Conservation (phyloP, 345 rosid species). For the Aquilaria yunnanensis region DNA sequence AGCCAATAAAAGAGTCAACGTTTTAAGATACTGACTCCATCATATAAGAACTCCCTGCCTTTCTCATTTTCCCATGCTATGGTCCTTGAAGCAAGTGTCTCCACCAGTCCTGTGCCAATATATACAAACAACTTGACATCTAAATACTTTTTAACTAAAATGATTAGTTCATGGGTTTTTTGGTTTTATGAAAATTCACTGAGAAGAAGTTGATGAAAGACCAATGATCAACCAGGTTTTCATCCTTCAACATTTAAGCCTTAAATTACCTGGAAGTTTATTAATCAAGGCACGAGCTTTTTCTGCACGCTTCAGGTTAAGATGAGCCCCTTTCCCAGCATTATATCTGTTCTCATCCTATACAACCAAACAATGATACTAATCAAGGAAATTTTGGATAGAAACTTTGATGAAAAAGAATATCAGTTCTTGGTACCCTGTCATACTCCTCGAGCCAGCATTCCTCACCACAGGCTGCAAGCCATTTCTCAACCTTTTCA, state of each 20-base stretch:
- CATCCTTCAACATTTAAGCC: background rate
- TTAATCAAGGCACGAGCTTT: slow-evolving; percentile 91
- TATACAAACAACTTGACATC: slow-evolving; percentile 10
- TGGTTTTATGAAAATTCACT: background rate
- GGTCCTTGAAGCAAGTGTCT: slow-evolving; percentile 77
- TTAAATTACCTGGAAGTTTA: slow-evolving; percentile 75
- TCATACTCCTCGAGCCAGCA: slow-evolving; percentile 95
- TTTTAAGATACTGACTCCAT: slow-evolving; percentile 60
- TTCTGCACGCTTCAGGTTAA: slow-evolving; percentile 94
- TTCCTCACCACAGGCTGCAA: slow-evolving; percentile 84
- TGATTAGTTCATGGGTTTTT: background rate
- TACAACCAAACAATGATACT: slow-evolving; percentile 15
- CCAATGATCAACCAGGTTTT: background rate
- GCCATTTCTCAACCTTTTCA: slow-evolving; percentile 88
- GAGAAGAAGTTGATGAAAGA: background rate
- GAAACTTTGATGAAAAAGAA: slow-evolving; percentile 1
- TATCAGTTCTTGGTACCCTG: slow-evolving; percentile 36
- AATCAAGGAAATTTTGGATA: slow-evolving; percentile 7
- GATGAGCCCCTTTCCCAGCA: slow-evolving; percentile 98
- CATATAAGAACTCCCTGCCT: slow-evolving; percentile 68
- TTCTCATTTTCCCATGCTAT: slow-evolving; percentile 89
- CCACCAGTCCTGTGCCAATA: slow-evolving; percentile 68
- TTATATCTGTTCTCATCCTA: slow-evolving; percentile 97
- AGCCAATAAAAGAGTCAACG: background rate
- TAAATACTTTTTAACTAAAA: background rate